phyloP scores from a whole-genome alignment of 1,284 basidiomycete species.

The Phylloboletellus chloephorus region DNA sequence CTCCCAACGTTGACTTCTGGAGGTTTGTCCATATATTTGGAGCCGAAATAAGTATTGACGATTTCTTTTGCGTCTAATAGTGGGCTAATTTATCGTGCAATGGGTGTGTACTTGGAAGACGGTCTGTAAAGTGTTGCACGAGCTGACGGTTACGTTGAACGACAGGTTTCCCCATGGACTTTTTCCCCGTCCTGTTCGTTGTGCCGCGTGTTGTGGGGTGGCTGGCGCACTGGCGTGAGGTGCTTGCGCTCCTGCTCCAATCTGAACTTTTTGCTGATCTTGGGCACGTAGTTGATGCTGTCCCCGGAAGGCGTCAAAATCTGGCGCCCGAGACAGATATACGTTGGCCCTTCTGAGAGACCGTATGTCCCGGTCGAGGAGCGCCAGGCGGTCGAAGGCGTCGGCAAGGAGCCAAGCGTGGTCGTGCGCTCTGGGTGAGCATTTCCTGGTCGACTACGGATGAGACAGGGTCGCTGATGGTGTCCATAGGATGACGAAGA shows the following conservation, averaged over 20 bases:
- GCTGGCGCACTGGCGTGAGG: constrained; percentile 85
- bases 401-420: constrained; percentile 55
- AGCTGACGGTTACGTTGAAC: constrained; percentile 8
- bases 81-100: constrained; percentile 80
- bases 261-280: constrained; percentile 10
- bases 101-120: constrained; percentile 50
- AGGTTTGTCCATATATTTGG: constrained; percentile 27
- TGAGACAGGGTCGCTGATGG: constrained; percentile 28
- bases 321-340: constrained; percentile 84
- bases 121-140: not conserved
- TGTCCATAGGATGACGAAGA: constrained; percentile 62
- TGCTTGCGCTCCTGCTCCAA: constrained; percentile 17
- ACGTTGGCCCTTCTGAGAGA: constrained; percentile 66
- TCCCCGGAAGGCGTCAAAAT: constrained; percentile 84
- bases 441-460: constrained; percentile 9
- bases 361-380: constrained; percentile 65
- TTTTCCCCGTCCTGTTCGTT: constrained; percentile 86
- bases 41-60: not conserved
- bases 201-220: constrained; percentile 86
- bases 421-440: constrained; percentile 74
- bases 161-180: constrained; percentile 80
- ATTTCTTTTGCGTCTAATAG: constrained; percentile 34
- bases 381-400: constrained; percentile 49
- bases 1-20: constrained; percentile 84
- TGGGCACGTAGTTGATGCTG: constrained; percentile 68